Evolutionary conservation across 1,284 basidiomycete genomes (phyloP).

Genomic region (Rhizoctonia solani): DNA sequence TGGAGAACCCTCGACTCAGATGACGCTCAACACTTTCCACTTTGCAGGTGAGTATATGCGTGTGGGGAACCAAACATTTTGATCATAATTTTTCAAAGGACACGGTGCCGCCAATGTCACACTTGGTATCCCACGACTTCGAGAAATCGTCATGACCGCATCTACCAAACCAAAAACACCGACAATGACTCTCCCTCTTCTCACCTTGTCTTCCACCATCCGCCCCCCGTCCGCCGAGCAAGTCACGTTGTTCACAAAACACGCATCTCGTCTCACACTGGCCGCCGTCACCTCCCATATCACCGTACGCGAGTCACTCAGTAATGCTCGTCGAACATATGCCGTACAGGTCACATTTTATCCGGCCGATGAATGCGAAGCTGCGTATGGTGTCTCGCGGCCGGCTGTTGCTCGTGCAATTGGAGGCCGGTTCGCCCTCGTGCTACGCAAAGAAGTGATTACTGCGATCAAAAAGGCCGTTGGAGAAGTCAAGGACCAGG

Average conservation of each 20-base stretch:
- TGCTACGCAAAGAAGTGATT: constrained; percentile 84
- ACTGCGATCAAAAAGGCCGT: constrained; percentile 86
- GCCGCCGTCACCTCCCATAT: constrained; percentile 90
- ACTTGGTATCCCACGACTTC: constrained; percentile 95
- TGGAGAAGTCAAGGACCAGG: constrained; percentile 80
- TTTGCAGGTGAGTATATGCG: constrained; percentile 73
- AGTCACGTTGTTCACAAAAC: constrained; percentile 85
- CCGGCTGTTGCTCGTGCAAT: constrained; percentile 77
- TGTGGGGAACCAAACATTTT: constrained; percentile 24
- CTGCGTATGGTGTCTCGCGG: constrained; percentile 83
- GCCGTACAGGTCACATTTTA: constrained; percentile 85
- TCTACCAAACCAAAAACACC: constrained; percentile 96
- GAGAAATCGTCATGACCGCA: constrained; percentile 99
- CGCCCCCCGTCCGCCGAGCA: constrained; percentile 48
- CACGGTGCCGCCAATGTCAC: constrained; percentile 99
- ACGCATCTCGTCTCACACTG: constrained; percentile 82
- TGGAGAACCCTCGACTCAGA: constrained; percentile 98
- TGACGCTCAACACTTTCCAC: constrained; percentile 99
- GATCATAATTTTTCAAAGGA: constrained; percentile 54
- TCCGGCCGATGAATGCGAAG: constrained; percentile 80
- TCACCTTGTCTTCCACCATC: constrained; percentile 40
- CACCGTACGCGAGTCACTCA: constrained; percentile 76
- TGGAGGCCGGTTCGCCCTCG: constrained; percentile 77
- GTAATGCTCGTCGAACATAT: constrained; percentile 72
- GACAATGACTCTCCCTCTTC: constrained; percentile 91